phyloP scores from a whole-genome alignment of 768 basidiomycete species.

The Termitomyces sp. region DNA sequence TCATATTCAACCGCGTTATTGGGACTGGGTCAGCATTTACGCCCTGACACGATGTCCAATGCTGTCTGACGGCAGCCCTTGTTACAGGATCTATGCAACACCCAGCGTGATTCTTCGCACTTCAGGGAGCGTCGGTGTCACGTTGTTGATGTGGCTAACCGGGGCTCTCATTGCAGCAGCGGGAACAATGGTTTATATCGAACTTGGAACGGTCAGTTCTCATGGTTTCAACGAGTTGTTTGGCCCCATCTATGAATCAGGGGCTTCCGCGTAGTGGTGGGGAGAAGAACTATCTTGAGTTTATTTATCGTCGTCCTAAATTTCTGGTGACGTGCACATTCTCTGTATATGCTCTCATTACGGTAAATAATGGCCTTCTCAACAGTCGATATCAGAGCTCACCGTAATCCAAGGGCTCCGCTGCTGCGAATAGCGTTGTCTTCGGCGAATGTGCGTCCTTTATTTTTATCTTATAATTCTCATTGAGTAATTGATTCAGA shows the following conservation, averaged over 20 bases:
- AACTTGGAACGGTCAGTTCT: slow-evolving; percentile 63
- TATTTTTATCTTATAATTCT: not conserved
- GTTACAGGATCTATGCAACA: slow-evolving; percentile 64
- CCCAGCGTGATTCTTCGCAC: slow-evolving; percentile 65
- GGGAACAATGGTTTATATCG: slow-evolving; percentile 72
- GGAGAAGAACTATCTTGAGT: slow-evolving; percentile 76
- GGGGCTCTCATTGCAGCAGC: slow-evolving; percentile 62
- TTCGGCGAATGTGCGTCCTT: slow-evolving; percentile 64
- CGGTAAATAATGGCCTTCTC: slow-evolving; percentile 33
- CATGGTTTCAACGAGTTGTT: not conserved
- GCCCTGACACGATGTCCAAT: slow-evolving; percentile 8
- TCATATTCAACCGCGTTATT: slow-evolving; percentile 76
- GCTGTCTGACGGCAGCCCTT: not conserved
- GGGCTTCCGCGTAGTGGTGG: slow-evolving; percentile 70
- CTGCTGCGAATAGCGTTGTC: slow-evolving; percentile 56
- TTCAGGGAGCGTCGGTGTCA: slow-evolving; percentile 68
- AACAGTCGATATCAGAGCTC: not conserved
- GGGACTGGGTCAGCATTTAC: slow-evolving; percentile 53
- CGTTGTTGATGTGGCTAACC: slow-evolving; percentile 67
- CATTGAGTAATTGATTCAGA: slow-evolving; percentile 35
- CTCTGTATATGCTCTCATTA: slow-evolving; percentile 55
- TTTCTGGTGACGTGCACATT: slow-evolving; percentile 61
- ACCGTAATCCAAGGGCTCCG: slow-evolving; percentile 61
- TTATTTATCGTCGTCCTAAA: slow-evolving; percentile 59
- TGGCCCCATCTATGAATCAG: slow-evolving; percentile 40